A percentile compares a stretch with the other conserved stretches of the same genome.
phyloP scores from a whole-genome alignment of 2,329 filamentous ascomycete genomes.

The Lecanosticta acicola region DNA sequence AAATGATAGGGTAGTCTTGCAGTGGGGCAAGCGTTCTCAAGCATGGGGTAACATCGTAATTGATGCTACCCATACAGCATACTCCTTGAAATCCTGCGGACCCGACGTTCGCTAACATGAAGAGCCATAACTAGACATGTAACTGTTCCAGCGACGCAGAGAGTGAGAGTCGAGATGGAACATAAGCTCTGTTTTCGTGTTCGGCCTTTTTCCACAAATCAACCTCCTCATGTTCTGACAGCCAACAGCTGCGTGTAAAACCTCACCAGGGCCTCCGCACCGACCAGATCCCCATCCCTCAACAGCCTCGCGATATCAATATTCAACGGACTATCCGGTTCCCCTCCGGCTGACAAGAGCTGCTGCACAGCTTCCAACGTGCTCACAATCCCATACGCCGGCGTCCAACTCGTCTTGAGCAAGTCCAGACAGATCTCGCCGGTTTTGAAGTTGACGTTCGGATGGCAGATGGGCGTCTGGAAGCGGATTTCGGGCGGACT shows the following conservation, averaged over 20 bases:
- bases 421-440: constrained; percentile 95
- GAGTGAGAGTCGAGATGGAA: too few species aligned
- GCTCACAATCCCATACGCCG: constrained; percentile 73
- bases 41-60: too few species aligned
- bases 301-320: constrained; percentile 70
- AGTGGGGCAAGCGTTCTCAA: background rate
- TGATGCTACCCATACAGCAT: too few species aligned
- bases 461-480: constrained; percentile 76
- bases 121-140: too few species aligned
- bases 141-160: too few species aligned
- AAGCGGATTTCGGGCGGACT: constrained; percentile 73
- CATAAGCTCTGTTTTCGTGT: too few species aligned
- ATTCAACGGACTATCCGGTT: constrained; percentile 70
- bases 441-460: constrained; percentile 67
- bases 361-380: constrained; percentile 68
- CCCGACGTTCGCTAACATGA: too few species aligned
- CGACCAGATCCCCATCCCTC: constrained; percentile 61
- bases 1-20: background rate
- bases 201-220: too few species aligned
- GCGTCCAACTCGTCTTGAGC: constrained; percentile 71
- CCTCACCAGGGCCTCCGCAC: constrained; percentile 63
- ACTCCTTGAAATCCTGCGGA: too few species aligned
- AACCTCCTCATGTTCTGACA: constrained; percentile 15
- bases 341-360: constrained; percentile 57
- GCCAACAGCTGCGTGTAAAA: constrained; percentile 58